Base-by-base conservation (phyloP, 768 basidiomycete species). In the Leccinum boreale region DNA sequence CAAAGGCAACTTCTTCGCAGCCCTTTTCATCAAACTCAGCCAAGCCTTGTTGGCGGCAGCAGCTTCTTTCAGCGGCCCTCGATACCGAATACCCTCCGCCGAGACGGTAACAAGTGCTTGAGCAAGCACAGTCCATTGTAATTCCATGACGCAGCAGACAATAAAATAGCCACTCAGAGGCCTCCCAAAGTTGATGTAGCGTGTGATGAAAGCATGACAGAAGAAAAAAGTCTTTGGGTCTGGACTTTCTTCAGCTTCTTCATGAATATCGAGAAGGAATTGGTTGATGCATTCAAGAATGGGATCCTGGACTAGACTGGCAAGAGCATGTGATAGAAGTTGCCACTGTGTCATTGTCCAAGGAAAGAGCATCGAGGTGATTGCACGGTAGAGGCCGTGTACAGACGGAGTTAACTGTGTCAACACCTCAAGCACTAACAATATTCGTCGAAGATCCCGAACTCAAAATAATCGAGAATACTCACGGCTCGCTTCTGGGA, bases 141-240 rank as follows among this genome's bases (percentile, higher is more conserved):
- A 86, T 70, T 94, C 91, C 63, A 91, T 82, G 48, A 91, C 84
- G 67, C 92, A 94, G 71, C 92, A 94, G n/a, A 93, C 85, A 55
- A 90, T 80, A 63, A 94, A 94, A 68, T 92, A 92, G 10, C 92
- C 91, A 54, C 86, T 92, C 15, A 94, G 76, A 12, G 93, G 92
- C 6, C 92, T 81, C 9, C 87, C 89, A 56, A 81, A 81, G 9
- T 82, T 77, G 17, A 89, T 82, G 72, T 91, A 98, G 53, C 88
- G 86, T 28, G 85, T 81, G 14, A 90, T 77, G 64, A 92, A 85
- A 2, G 85, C 84, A 63, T 86, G 84, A 21, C 86, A 78, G 67
- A 84, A 89, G 55, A 76, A 75, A 39, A 86, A 71, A 6, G 74
- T 73, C n/a, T 58, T 54, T 2, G 62, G 55, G 15, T 68, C 61